Conservation (phyloP, 192 early-diverging fungal genomes). For the Diversispora eburnea region DNA sequence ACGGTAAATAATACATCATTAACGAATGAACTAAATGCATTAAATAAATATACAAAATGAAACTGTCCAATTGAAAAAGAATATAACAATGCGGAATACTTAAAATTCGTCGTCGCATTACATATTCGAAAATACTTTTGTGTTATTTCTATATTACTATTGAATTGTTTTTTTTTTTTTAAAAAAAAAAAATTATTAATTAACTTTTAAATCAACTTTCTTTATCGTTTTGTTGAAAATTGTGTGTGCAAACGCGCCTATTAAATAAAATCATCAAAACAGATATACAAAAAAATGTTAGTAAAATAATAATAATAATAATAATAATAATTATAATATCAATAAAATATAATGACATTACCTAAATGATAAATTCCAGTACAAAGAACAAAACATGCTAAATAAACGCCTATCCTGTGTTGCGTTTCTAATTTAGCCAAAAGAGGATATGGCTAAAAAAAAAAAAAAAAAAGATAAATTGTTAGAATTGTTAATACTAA, state of each 20-base stretch:
- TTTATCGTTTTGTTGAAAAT: not conserved
- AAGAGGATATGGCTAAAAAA: not conserved
- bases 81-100: too few species aligned
- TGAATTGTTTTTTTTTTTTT: too few species aligned
- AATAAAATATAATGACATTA: not conserved
- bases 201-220: not conserved
- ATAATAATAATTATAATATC: not conserved
- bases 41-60: too few species aligned
- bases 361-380: slow-evolving; percentile 12
- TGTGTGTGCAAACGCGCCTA: not conserved
- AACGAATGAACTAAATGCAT: too few species aligned
- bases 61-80: too few species aligned
- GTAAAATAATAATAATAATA: not conserved
- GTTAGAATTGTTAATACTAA: not conserved
- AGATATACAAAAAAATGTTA: not conserved
- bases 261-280: not conserved
- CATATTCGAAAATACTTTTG: too few species aligned
- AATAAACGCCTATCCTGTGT: not conserved
- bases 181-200: not conserved
- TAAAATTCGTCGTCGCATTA: too few species aligned
- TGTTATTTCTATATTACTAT: too few species aligned
- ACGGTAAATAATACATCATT: too few species aligned
- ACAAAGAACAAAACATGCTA: not conserved
- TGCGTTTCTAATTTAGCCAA: not conserved
- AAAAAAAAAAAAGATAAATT: not conserved